Evolutionary conservation across 2,329 filamentous ascomycete species (phyloP).

Genomic region (Claviceps purpurea): DNA sequence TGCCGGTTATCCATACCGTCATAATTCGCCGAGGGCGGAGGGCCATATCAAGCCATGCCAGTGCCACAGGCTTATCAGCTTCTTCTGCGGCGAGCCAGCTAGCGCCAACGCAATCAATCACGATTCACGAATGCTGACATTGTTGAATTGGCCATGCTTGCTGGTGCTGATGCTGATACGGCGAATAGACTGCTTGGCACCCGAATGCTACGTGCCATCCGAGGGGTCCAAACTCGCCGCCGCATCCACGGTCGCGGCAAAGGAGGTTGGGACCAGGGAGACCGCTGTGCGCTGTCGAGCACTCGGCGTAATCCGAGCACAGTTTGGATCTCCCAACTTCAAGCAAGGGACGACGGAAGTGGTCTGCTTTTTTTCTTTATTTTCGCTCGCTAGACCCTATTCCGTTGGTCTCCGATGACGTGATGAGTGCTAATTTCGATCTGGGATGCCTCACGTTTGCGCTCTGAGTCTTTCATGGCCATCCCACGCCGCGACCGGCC

Average conservation of each 20-base stretch:
- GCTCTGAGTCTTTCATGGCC: neutral
- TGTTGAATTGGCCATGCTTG: neutral
- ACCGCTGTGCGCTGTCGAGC: neutral
- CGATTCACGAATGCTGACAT: too few species aligned
- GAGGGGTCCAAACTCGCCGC: too few species aligned
- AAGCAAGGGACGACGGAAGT: neutral
- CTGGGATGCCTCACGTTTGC: too few species aligned
- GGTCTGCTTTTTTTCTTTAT: neutral
- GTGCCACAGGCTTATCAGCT: too few species aligned
- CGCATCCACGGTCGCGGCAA: too few species aligned
- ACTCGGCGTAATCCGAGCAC: neutral
- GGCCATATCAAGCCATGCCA: too few species aligned
- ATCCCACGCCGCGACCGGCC: neutral
- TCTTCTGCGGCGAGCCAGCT: too few species aligned
- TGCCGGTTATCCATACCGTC: too few species aligned
- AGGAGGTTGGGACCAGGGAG: too few species aligned
- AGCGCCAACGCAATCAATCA: too few species aligned
- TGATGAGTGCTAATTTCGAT: neutral
- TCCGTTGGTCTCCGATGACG: neutral
- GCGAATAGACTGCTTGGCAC: neutral
- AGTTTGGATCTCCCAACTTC: neutral
- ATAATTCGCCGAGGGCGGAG: too few species aligned
- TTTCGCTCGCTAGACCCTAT: neutral
- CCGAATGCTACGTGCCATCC: too few species aligned
- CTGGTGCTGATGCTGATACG: neutral